Percentiles rank a stretch among this genome's conserved stretches.
Evolutionary conservation across 2,329 filamentous ascomycete species (phyloP).

Genomic region (Dissoconium aciculare): DNA sequence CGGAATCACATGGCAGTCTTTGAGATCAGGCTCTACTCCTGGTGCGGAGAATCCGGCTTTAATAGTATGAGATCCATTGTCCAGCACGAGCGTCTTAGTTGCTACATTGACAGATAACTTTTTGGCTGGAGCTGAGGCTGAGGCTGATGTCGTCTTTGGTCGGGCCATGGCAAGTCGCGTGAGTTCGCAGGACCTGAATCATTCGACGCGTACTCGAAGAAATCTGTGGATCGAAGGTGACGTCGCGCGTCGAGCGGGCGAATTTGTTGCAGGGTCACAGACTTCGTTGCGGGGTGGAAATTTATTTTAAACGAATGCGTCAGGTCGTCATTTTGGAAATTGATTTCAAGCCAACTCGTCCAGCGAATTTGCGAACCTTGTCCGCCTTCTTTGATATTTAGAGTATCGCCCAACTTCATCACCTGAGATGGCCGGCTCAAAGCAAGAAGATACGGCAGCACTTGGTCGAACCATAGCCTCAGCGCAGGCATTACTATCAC

Average conservation of each 20-base stretch:
- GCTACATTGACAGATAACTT: slow-evolving; percentile 9
- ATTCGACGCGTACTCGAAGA: too few species aligned
- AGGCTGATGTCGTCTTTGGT: slow-evolving; percentile 2
- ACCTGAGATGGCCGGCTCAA: slow-evolving; percentile 18
- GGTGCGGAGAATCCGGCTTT: slow-evolving; percentile 62
- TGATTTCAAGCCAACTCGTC: too few species aligned
- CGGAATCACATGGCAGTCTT: slow-evolving; percentile 55
- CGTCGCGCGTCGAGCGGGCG: too few species aligned
- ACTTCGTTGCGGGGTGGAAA: too few species aligned
- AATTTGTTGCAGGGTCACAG: too few species aligned
- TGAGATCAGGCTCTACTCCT: slow-evolving; percentile 20
- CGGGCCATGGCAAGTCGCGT: slow-evolving; percentile 7
- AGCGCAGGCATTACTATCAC: slow-evolving; percentile 19
- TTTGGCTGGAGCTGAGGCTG: slow-evolving; percentile 2
- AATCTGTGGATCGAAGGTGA: too few species aligned
- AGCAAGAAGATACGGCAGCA: slow-evolving; percentile 12
- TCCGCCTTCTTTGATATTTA: too few species aligned
- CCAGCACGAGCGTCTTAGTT: slow-evolving; percentile 58
- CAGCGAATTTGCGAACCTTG: too few species aligned
- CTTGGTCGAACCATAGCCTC: slow-evolving; percentile 19
- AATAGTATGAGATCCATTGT: slow-evolving; percentile 83
- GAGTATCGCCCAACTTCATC: too few species aligned
- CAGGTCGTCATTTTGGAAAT: too few species aligned
- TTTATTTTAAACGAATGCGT: too few species aligned
- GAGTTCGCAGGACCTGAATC: too few species aligned